Conservation (phyloP, 768 basidiomycete species). For the Calvatia gigantea region DNA sequence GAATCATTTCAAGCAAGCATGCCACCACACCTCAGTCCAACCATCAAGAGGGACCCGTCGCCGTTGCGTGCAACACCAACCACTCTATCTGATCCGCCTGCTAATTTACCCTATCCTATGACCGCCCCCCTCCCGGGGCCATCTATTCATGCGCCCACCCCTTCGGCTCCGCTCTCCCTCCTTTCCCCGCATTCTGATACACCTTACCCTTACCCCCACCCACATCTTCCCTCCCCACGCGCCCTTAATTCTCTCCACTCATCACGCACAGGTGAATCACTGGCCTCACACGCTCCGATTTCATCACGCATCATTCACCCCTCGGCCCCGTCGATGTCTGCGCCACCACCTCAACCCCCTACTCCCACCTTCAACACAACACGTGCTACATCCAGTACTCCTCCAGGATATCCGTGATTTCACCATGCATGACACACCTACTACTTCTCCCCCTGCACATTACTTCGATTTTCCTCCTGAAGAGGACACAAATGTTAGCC, state of each 20-base stretch:
- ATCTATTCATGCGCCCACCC: not conserved
- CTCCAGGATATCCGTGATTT: conserved; percentile 50
- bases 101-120: not conserved
- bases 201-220: not conserved
- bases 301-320: not conserved
- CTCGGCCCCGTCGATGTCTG: not conserved
- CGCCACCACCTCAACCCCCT: not conserved
- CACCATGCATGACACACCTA: conserved; percentile 9
- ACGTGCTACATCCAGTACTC: conserved; percentile 46
- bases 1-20: not conserved
- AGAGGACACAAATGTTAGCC: not conserved
- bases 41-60: conserved; percentile 3
- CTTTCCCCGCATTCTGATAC: not conserved
- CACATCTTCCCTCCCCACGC: not conserved
- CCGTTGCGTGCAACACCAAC: conserved; percentile 11
- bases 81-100: conserved; percentile 12
- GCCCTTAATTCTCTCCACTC: not conserved
- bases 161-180: not conserved
- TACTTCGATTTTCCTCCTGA: conserved; percentile 18
- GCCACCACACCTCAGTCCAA: not conserved
- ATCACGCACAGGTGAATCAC: not conserved
- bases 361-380: not conserved
- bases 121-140: not conserved
- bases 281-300: not conserved
- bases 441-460: conserved; percentile 11